phyloP scores from a whole-genome alignment of 805 yeast genomes.

The Blastobotrys attinorum region DNA sequence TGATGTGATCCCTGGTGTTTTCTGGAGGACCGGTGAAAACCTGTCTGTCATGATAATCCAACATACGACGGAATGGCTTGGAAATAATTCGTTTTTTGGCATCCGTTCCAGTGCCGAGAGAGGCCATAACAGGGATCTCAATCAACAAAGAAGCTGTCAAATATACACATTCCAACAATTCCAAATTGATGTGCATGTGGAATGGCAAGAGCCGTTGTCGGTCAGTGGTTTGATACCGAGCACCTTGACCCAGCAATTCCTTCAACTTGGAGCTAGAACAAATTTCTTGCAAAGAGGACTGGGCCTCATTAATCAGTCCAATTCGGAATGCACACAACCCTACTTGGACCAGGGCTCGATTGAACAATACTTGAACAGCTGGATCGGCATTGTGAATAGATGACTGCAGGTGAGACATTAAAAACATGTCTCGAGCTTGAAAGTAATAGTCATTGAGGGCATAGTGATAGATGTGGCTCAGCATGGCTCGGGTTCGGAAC shows the following conservation, averaged over 20 bases:
- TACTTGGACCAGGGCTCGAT: conserved; percentile 90
- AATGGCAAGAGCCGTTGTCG: conserved; percentile 84
- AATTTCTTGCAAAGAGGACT: conserved; percentile 79
- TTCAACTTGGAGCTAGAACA: conserved; percentile 78
- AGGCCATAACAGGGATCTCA: conserved; percentile 88
- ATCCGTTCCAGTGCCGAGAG: conserved; percentile 42
- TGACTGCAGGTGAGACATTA: conserved; percentile 77
- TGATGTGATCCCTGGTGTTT: conserved; percentile 85
- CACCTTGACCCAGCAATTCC: conserved; percentile 86
- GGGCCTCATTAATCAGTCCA: conserved; percentile 79
- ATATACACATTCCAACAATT: conserved; percentile 88
- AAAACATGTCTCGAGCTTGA: conserved; percentile 81
- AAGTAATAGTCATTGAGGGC: conserved; percentile 81
- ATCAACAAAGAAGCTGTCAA: conserved; percentile 81
- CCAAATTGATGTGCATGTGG: conserved; percentile 97
- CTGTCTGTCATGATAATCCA: conserved; percentile 90
- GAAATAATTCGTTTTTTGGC: conserved; percentile 59
- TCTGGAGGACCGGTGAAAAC: conserved; percentile 97
- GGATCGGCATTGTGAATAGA: conserved; percentile 81
- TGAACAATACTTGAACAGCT: conserved; percentile 81
- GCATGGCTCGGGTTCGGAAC: conserved; percentile 74
- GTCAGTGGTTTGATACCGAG: conserved; percentile 41
- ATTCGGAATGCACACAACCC: conserved; percentile 93
- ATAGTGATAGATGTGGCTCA: conserved; percentile 80
- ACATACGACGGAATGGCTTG: conserved; percentile 82